Evolutionary conservation across 345 rosid species (phyloP).

Genomic region (Citrus medica): DNA sequence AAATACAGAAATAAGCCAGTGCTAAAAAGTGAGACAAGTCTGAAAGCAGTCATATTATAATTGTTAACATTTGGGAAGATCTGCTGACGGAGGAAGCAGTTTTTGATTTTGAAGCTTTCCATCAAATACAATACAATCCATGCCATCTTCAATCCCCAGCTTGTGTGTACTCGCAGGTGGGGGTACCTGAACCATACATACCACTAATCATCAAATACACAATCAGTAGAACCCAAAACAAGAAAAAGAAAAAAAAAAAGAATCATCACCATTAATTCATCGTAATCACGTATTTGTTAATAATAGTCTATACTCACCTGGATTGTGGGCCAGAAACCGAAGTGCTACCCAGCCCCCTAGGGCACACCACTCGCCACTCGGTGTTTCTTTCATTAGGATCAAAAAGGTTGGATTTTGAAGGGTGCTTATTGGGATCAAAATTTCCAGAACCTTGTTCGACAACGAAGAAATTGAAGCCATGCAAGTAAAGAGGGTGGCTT

Average conservation of each 20-base stretch:
- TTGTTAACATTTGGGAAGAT: conserved; percentile 42
- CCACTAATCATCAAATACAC: too few relatives aligned
- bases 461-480: conserved; percentile 70
- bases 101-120: conserved; percentile 49
- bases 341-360: too few relatives aligned
- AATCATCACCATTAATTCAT: not conserved
- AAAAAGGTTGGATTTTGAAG: conserved; percentile 53
- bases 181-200: too few relatives aligned
- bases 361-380: conserved; percentile 3
- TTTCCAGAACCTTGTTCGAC: conserved; percentile 74
- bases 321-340: too few relatives aligned
- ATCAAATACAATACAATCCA: conserved; percentile 50
- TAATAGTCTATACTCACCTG: too few relatives aligned
- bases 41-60: too few relatives aligned
- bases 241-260: too few relatives aligned
- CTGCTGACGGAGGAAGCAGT: too few relatives aligned
- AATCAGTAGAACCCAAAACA: too few relatives aligned
- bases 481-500: conserved; percentile 75
- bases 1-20: too few relatives aligned
- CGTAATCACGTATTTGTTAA: too few relatives aligned
- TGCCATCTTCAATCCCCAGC: conserved; percentile 74
- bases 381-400: conserved; percentile 64
- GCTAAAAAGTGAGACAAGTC: too few relatives aligned
- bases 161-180: conserved; percentile 61
- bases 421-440: conserved; percentile 44